Evolutionary conservation across 768 basidiomycete species (phyloP).

Genomic region (Krasilnikovozyma curviuscula): DNA sequence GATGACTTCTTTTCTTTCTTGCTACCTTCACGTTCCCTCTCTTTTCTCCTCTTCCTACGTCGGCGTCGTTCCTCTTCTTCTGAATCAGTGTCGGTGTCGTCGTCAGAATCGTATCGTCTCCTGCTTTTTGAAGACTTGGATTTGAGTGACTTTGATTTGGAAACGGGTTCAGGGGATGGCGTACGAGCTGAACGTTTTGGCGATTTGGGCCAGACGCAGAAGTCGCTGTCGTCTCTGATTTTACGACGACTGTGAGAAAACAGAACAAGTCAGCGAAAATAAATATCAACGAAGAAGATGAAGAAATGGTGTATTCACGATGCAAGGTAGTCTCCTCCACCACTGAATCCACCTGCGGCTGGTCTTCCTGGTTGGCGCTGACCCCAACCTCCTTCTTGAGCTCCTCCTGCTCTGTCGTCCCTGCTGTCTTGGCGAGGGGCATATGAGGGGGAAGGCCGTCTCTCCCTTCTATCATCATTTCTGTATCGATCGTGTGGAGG

Average conservation of each 20-base stretch:
- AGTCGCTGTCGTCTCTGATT: slow-evolving; percentile 2
- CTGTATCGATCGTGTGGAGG: neutral
- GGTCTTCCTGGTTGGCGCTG: neutral
- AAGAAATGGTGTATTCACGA: neutral
- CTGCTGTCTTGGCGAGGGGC: neutral
- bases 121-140: slow-evolving; percentile 1
- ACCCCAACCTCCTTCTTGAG: neutral
- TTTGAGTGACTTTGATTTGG: neutral
- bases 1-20: slow-evolving; percentile 22
- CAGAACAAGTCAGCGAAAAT: no score
- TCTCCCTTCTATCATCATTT: no score
- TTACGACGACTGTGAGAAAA: slow-evolving; percentile 7
- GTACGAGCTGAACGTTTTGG: slow-evolving; percentile 7
- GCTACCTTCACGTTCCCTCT: slow-evolving; percentile 32
- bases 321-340: neutral
- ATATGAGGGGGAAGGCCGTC: slow-evolving; percentile 5
- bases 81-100: neutral
- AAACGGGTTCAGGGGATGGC: neutral
- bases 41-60: slow-evolving; percentile 30
- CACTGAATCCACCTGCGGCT: neutral
- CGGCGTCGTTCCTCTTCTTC: slow-evolving; percentile 41
- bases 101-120: slow-evolving; percentile 5
- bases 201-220: slow-evolving; percentile 9
- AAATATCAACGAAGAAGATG: neutral
- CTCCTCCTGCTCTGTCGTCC: neutral